Evolutionary conservation across 768 basidiomycete genomes (phyloP).

Genomic region (Neoboletus magnificus): DNA sequence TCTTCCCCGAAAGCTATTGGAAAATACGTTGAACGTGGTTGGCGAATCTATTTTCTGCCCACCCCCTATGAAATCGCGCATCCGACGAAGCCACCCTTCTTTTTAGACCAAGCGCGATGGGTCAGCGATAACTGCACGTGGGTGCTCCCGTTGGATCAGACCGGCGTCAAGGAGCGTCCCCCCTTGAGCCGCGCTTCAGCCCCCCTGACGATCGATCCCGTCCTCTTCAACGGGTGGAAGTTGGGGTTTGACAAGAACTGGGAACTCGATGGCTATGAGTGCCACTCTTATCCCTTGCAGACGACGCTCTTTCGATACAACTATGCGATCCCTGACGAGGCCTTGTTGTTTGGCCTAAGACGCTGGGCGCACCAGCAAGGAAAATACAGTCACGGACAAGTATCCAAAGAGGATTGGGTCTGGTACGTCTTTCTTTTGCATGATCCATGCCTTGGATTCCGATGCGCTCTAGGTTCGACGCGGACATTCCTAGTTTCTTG

Average conservation of each 20-base stretch:
- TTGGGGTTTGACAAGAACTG: not conserved
- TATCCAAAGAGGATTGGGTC: conserved; percentile 14
- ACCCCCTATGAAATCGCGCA: not conserved
- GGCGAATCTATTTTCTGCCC: conserved; percentile 9
- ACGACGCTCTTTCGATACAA: conserved; percentile 27
- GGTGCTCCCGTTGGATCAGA: conserved; percentile 29
- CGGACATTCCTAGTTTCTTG: conserved; percentile 15
- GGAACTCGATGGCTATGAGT: not conserved
- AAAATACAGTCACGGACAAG: not conserved
- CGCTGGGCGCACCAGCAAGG: conserved; percentile 11
- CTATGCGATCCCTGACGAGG: conserved; percentile 17
- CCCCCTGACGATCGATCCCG: conserved; percentile 14
- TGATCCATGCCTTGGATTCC: no score
- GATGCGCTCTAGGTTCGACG: conserved; percentile 20
- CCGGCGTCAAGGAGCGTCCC: conserved; percentile 8
- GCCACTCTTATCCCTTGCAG: conserved; percentile 1
- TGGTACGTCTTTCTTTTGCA: conserved; percentile 13
- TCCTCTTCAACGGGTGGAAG: conserved; percentile 19
- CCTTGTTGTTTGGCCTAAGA: not conserved
- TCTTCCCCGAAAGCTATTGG: conserved; percentile 7
- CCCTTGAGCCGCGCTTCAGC: conserved; percentile 9
- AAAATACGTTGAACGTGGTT: conserved; percentile 41
- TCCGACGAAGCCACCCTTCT: conserved; percentile 11
- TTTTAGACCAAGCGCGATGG: conserved; percentile 24
- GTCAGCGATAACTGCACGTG: conserved; percentile 33